Evolutionary conservation across 768 basidiomycete species (phyloP).

Genomic region (Tylopilus subfusipes): DNA sequence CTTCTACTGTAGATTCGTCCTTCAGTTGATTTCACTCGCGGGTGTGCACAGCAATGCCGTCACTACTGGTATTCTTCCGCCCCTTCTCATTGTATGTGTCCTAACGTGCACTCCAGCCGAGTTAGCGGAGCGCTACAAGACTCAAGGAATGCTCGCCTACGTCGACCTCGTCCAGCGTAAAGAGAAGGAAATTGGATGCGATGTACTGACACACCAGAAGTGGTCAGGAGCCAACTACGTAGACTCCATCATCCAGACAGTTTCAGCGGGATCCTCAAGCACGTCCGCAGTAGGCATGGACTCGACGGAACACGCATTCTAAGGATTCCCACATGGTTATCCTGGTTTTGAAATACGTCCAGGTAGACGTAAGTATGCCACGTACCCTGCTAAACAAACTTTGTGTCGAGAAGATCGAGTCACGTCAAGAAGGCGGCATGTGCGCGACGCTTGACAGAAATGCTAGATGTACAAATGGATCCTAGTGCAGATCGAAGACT

Average conservation of each 20-base stretch:
- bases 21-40: constrained; percentile 86
- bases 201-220: constrained; percentile 92
- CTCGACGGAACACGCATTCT: constrained; percentile 88
- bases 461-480: constrained; percentile 9
- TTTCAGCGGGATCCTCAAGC: constrained; percentile 86
- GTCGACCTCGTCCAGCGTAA: constrained; percentile 84
- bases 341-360: not conserved
- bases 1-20: constrained; percentile 60
- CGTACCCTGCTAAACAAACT: not conserved
- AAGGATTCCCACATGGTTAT: constrained; percentile 6
- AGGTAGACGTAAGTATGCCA: constrained; percentile 2
- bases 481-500: constrained; percentile 11
- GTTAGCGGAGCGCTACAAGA: constrained; percentile 73
- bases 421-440: not conserved
- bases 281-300: constrained; percentile 81
- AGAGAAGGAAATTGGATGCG: constrained; percentile 84
- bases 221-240: constrained; percentile 95
- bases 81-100: not conserved
- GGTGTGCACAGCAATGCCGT: constrained; percentile 86
- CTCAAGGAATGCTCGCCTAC: constrained; percentile 91
- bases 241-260: constrained; percentile 77
- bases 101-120: constrained; percentile 49
- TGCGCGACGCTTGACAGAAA: not conserved
- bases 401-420: constrained; percentile 3
- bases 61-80: constrained; percentile 54